Evolutionary conservation across 1,139 yeast genomes (phyloP), one percentile per base, ranked within the genome.

Genomic region (Hyphopichia pseudoburtonii): DNA sequence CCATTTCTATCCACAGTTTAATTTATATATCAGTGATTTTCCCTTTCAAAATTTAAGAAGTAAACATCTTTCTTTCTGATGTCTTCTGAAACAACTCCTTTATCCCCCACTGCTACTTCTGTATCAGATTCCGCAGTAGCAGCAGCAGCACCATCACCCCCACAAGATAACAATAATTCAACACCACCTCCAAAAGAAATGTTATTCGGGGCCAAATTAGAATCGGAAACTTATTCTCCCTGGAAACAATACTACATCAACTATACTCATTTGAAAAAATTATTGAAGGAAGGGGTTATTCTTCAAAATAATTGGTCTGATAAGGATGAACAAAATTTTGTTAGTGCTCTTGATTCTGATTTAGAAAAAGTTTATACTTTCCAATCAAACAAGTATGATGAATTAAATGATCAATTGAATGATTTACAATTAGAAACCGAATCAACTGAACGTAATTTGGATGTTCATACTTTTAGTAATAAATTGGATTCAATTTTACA

Each of bases 351-450:
- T 47, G 97, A 92, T 60, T 66, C 74, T 23, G 95, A 90, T 57
- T 73, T 92, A 47, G 96, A 90, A 56, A 89, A 88, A 63, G 97
- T 92, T n/a, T 92, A 88, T 62, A 70, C 86, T 14, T 92, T 92
- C 62, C 96, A 90, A 57, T 71, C 76, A 29, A 64, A 76, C 32
- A 82, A 82, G 58, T 92, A 82, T 60, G 80, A 80, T 41, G 80
- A 78, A 44, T 70, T 92, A 50, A 80, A 82, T 58, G 78, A 76
- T 29, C 73, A 76, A 47, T 77, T 90, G 48, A 73, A 80, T 37
- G 69, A 66, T 25, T 67, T 89, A 45, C 97, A 90, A 57, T 43
- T 45, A 11, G 50, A 65, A 64, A 52, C 72, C 39, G 67, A 66
- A 42, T 45, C 52, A 9, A 44, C 54, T 15, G 54, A 42, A 38